Evolutionary conservation across 2,329 filamentous ascomycete genomes (phyloP).

Genomic region (Arthrobotrys pseudoclavata): DNA sequence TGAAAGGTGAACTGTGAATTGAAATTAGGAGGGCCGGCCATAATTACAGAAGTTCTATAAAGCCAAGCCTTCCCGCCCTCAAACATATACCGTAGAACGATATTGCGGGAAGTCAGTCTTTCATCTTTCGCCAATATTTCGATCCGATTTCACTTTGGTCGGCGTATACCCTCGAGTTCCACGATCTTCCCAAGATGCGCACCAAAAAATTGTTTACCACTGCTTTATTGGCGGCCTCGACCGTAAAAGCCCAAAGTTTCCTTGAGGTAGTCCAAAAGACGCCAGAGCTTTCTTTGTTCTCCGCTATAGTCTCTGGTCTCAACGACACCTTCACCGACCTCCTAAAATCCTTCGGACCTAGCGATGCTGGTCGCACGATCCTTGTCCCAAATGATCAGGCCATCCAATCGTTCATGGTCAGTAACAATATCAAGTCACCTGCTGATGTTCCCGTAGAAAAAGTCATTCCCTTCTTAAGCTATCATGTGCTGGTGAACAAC

Average conservation of each 20-base stretch:
- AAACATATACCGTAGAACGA: background rate
- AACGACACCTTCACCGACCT: constrained; percentile 35
- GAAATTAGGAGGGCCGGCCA: background rate
- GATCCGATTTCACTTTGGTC: constrained; percentile 40
- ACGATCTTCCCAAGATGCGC: constrained; percentile 23
- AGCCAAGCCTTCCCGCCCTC: constrained; percentile 17
- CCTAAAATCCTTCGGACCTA: constrained; percentile 13
- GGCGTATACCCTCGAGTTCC: constrained; percentile 17
- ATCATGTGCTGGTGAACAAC: constrained; percentile 50
- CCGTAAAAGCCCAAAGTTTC: constrained; percentile 41
- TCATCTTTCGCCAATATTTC: constrained; percentile 15
- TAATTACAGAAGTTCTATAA: constrained; percentile 14
- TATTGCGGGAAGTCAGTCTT: constrained; percentile 8
- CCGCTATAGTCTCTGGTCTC: constrained; percentile 32
- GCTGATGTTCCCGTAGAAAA: constrained; percentile 29
- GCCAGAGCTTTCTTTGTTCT: constrained; percentile 45
- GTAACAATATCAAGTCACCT: constrained; percentile 42
- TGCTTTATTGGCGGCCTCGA: constrained; percentile 27
- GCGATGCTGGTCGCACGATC: constrained; percentile 26
- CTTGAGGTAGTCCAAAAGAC: constrained; percentile 28
- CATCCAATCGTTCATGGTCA: constrained; percentile 30
- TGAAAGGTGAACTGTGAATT: background rate
- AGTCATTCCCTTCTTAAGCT: constrained; percentile 47
- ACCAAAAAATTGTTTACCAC: constrained; percentile 20
- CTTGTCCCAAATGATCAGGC: constrained; percentile 53